Evolutionary conservation across 139 green algal species (phyloP), one percentile per base, ranked within the genome.

Genomic region (Astrephomene gubernaculifera): DNA sequence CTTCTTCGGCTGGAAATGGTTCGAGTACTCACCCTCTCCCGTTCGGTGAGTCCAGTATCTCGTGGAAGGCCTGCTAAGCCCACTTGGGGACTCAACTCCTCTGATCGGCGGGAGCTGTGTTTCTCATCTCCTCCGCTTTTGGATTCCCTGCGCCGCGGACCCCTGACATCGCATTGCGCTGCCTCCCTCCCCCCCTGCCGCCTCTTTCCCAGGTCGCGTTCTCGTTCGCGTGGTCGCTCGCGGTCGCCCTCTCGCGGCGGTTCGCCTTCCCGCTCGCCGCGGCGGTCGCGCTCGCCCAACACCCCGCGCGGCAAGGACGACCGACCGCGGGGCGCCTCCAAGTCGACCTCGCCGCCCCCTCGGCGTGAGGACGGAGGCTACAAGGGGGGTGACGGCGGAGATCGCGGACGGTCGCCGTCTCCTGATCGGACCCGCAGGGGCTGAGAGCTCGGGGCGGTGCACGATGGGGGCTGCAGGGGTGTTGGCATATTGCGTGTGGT

Each of bases 1-100:
- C n/a, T 89, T 93, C 39, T 93, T 95, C 72, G 89, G 80, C 35
- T 95, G 91, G 92, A 89, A 90, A 39, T 95, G 90, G 90, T 90
- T 75, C 22, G 90, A 92, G 63, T 53, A 87, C 36, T 85, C 82
- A 21, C 89, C 87, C 2, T 85, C 31, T 2, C 54, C 44, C 31
- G 45, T 65, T 17, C 65, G 71, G 71, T 80, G 22, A 3, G 68
- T 8, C 33, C 29, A 19, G n/a, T 6, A n/a, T 17, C 12, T 57
- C 17, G 49, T 57, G 49, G n/a, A n/a, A n/a, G n/a, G n/a, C n/a
- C n/a, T n/a, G n/a, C n/a, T n/a, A n/a, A n/a, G n/a, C n/a, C n/a
- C n/a, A n/a, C n/a, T n/a, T n/a, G n/a, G n/a, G n/a, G n/a, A n/a
- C n/a, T n/a, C n/a, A n/a, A n/a, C n/a, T n/a, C n/a, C n/a, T n/a